These are phyloP conservation scores for Medicago truncatula DNA, from an alignment of 306 rosid genomes.

Conservation along the genomic window MtrunA17r5.0-ANR NC_053042.1:27838501-27839000, in stretches of 20 bases:
- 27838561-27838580: background rate
- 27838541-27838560: background rate
- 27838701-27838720: background rate
- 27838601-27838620: slow-evolving; percentile 18
- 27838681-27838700: background rate
- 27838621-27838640: background rate
- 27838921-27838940: background rate
- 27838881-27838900: background rate
- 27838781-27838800: background rate
- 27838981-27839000: background rate
- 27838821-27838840: background rate
- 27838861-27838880: slow-evolving; percentile 2
- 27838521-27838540: too few relatives aligned
- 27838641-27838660: slow-evolving; percentile 3
- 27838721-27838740: background rate
- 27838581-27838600: background rate
- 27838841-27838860: background rate
- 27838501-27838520: too few relatives aligned
- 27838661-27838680: background rate
- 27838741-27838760: background rate
- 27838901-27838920: background rate
- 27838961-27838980: background rate
- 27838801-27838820: background rate
- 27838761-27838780: background rate
- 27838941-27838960: background rate